Conservation (phyloP, 2,329 filamentous ascomycete genomes). For the Epichloe bromicola region DNA sequence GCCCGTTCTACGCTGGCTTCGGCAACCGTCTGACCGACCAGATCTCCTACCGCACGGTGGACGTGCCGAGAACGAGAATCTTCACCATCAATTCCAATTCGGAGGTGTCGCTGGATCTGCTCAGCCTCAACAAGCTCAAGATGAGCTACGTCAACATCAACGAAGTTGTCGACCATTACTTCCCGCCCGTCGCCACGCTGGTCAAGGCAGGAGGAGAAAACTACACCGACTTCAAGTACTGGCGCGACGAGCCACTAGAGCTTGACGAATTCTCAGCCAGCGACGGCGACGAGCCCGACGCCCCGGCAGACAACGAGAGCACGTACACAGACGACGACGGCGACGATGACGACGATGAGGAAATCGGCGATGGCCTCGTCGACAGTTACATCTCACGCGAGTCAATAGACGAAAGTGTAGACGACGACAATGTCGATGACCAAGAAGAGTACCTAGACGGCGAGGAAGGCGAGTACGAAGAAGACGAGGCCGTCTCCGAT, state of each 20-base stretch:
- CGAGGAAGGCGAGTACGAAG: conserved; percentile 28
- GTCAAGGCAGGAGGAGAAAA: conserved; percentile 85
- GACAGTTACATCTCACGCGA: conserved; percentile 44
- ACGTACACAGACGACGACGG: conserved; percentile 30
- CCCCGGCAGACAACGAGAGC: conserved; percentile 30
- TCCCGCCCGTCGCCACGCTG: conserved; percentile 78
- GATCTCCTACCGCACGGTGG: conserved; percentile 87
- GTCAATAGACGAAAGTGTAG: conserved; percentile 28
- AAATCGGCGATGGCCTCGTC: conserved; percentile 29
- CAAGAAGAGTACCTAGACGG: conserved; percentile 28
- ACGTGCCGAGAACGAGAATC: conserved; percentile 85
- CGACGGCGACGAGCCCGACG: conserved; percentile 48
- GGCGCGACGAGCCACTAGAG: conserved; percentile 74
- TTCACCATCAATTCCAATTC: conserved; percentile 99
- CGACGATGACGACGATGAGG: conserved; percentile 27
- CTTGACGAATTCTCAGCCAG: conserved; percentile 81
- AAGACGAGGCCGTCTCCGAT: conserved; percentile 11
- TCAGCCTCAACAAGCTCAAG: conserved; percentile 88
- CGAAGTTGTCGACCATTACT: conserved; percentile 96
- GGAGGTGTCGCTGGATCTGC: conserved; percentile 80
- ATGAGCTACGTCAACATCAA: conserved; percentile 95
- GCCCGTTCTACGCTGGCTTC: conserved; percentile 93
- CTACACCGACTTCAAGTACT: conserved; percentile 95
- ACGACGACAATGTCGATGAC: conserved; percentile 27
- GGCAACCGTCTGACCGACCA: conserved; percentile 95